Base-by-base conservation (phyloP, 257 asterid genomes). In the Petrea volubilis region DNA sequence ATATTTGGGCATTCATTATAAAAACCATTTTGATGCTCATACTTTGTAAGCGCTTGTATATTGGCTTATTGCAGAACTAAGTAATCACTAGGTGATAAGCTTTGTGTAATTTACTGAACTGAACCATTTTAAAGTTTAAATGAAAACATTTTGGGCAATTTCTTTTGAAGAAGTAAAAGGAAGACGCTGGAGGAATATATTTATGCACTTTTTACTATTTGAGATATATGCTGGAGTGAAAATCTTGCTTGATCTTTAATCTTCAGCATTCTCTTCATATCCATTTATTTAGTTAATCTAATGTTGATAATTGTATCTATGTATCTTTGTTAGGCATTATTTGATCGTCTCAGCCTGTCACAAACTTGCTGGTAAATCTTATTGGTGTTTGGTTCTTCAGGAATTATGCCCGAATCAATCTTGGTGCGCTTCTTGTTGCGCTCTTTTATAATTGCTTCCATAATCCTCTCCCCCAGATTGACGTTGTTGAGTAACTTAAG, bases 331-430 rank as follows among this genome's bases (percentile, higher is more conserved):
- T 71, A 93, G 98, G 98, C 98, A 93, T 82, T 93, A 93, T 81
- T 75, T 91, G 93, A 89, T 91, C 72, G 72, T 91, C 84, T 93
- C 98, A 34, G 96, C 98, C n/a, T 75, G 89, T 91, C 69, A 86
- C 97, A 44, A 93, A 93, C 81, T 84, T 93, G 89, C 83, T 89
- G 81, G 98, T 93, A 79, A 93, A 93, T 81, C 96, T 91, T 79
- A 89, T 93, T 76, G 98, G 97, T 62, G 97, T 93, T 79, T 91
- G 96, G 98, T 94, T 87, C 91, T 94, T 91, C 83, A 82, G 97
- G 79, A 91, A 84, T 78, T 94, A 94, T 81, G 98, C 97, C 60
- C 94, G 98, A 70, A 73, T 91, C 78, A 94, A 73, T 80, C 87
- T 94, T 64, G 97, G 98, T 91, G 73, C 67, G 91, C 64, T 57